Evolutionary conservation across 2,329 filamentous ascomycete species (phyloP), one percentile per base, ranked within the genome.

Genomic region (Lasiodiplodia sp.): DNA sequence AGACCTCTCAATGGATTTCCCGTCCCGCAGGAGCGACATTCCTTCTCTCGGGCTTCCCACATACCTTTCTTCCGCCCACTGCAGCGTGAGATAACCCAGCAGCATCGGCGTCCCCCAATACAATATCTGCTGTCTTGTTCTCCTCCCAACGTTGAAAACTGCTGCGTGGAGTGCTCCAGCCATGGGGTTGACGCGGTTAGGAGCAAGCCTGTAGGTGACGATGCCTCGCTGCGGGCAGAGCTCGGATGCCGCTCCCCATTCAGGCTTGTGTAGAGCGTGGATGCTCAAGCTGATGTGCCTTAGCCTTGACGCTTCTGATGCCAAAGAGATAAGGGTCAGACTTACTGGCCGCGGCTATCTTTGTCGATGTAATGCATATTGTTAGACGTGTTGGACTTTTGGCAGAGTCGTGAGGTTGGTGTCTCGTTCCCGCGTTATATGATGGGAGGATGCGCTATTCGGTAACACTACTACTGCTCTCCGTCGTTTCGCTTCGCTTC

Each of bases 31-130:
- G 23, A 23, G 23, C 12, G 8, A 16, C 14, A 47, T 47, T 16
- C n/a, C 31, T n/a, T 47, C 40, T 47, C 11, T 47, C 11, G 14
- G 40, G 5, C 40, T 47, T 47, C 14, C n/a, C 12, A 47, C 40
- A n/a, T 52, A 52, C 49, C 21, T 52, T 23, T 52, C 49, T 52
- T 52, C 49, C n/a, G 49, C 49, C 49, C 49, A 52, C 52, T 14
- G 23, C 23, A 55, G 25, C 52, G 25, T 14, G 12, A 55, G 52
- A 34, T 55, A 55, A 12, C 52, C 52, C 3, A 31, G 12, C 10
- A 55, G 23, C 23, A 55, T 11, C 7, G 52, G 52, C 25, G 52
- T 14, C 11, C 23, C 52, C 23, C 23, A 28, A 11, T 55, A 55
- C 25, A 55, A 31, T 28, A 55, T 28, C 25, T 55, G 25, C 16